Conservation (phyloP, 352 stramenopile genomes). For the Halophytophthora polymorphica region DNA sequence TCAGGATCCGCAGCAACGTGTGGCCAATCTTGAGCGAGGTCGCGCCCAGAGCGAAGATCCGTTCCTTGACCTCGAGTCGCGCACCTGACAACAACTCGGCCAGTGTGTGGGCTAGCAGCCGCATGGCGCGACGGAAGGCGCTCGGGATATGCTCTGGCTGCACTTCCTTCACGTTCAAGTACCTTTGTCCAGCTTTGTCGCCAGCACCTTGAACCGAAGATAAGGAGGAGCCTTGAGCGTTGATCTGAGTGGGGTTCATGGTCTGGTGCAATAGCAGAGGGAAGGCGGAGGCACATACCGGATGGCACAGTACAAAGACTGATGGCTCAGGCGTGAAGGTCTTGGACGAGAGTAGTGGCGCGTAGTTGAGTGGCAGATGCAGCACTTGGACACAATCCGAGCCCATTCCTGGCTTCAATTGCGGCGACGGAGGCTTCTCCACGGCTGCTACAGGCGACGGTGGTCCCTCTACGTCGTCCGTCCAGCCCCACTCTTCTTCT, state of each 20-base stretch:
- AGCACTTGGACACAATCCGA: conserved; percentile 33
- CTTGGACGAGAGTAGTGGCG: conserved; percentile 49
- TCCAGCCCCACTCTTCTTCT: conserved; percentile 55
- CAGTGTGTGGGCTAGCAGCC: conserved; percentile 63
- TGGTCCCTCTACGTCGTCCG: conserved; percentile 20
- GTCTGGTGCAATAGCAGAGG: conserved; percentile 66
- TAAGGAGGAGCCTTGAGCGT: conserved; percentile 7
- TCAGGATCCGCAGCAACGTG: conserved; percentile 62
- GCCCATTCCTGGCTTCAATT: not conserved
- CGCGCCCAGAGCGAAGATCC: conserved; percentile 63
- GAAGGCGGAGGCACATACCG: conserved; percentile 64
- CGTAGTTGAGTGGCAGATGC: conserved; percentile 57
- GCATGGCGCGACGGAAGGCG: conserved; percentile 53
- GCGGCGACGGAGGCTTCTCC: not conserved
- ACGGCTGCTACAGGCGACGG: not conserved
- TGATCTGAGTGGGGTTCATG: conserved; percentile 2
- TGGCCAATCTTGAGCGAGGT: conserved; percentile 81
- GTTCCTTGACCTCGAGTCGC: conserved; percentile 59
- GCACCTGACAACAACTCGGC: conserved; percentile 49
- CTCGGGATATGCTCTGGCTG: conserved; percentile 63
- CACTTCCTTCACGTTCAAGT: conserved; percentile 66
- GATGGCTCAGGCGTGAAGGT: conserved; percentile 40
- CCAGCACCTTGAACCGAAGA: not conserved
- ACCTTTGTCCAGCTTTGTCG: conserved; percentile 9
- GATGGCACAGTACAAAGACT: conserved; percentile 70